Evolutionary conservation across 2,329 filamentous ascomycete genomes (phyloP).

Genomic region (Alternaria infectoria): DNA sequence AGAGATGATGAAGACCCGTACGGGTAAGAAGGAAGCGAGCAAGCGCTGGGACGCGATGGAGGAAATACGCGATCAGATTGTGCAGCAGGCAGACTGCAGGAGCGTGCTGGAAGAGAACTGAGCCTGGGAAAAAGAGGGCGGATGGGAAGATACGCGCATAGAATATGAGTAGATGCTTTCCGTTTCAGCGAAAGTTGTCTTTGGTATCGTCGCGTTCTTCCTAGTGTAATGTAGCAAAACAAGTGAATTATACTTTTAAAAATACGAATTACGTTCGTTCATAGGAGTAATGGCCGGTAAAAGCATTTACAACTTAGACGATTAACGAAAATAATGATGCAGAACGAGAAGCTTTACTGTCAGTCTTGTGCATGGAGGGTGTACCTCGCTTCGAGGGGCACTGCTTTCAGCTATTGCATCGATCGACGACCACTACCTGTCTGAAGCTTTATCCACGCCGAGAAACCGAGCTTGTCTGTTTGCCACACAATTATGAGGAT

Average conservation of each 20-base stretch:
- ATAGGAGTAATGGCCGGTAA: fast-evolving
- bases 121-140: background rate
- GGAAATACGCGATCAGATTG: conserved; percentile 4
- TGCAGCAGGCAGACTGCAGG: conserved; percentile 16
- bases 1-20: conserved; percentile 28
- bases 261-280: fast-evolving
- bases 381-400: background rate
- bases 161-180: background rate
- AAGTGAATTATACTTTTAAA: background rate
- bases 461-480: background rate
- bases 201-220: background rate
- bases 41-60: conserved; percentile 19
- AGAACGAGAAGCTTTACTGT: background rate
- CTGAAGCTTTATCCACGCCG: background rate
- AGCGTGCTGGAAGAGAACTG: conserved; percentile 4
- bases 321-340: fast-evolving
- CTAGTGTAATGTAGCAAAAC: background rate
- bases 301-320: fast-evolving
- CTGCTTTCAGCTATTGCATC: background rate
- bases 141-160: fast-evolving
- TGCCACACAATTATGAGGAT: background rate
- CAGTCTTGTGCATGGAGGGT: background rate
- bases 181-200: background rate
- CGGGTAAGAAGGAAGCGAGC: conserved; percentile 21
- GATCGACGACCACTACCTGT: background rate